phyloP scores from a whole-genome alignment of 2,329 filamentous ascomycete genomes.

The Botryotinia globosa region DNA sequence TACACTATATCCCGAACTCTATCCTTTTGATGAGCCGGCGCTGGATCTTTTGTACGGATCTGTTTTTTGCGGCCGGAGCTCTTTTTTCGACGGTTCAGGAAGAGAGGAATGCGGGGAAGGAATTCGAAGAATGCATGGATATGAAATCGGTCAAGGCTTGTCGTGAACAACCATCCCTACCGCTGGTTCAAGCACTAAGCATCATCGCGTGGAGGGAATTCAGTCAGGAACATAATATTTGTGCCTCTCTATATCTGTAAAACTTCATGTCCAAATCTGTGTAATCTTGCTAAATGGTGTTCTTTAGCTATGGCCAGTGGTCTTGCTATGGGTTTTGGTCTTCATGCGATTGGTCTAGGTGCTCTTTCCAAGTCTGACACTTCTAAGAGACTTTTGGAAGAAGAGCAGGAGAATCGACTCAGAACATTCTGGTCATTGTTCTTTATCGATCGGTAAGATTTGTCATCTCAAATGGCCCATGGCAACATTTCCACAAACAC shows the following conservation, averaged over 20 bases:
- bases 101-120: neutral
- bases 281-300: neutral
- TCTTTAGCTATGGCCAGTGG: neutral
- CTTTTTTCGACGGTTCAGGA: neutral
- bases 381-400: neutral
- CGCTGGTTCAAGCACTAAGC: neutral
- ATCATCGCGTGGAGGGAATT: neutral
- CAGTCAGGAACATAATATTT: neutral
- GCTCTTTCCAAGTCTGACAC: neutral
- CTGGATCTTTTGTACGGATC: neutral
- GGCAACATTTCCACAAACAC: neutral
- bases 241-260: neutral
- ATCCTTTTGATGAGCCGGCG: neutral
- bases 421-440: neutral
- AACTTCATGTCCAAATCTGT: neutral
- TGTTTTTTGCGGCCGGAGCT: neutral
- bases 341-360: neutral
- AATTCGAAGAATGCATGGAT: neutral
- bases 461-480: neutral
- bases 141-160: neutral
- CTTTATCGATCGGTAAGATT: neutral
- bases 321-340: neutral
- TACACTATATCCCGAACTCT: neutral
- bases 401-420: neutral
- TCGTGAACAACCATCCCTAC: neutral